Evolutionary conservation across 805 yeast species (phyloP).

Genomic region (Metschnikowia similis): DNA sequence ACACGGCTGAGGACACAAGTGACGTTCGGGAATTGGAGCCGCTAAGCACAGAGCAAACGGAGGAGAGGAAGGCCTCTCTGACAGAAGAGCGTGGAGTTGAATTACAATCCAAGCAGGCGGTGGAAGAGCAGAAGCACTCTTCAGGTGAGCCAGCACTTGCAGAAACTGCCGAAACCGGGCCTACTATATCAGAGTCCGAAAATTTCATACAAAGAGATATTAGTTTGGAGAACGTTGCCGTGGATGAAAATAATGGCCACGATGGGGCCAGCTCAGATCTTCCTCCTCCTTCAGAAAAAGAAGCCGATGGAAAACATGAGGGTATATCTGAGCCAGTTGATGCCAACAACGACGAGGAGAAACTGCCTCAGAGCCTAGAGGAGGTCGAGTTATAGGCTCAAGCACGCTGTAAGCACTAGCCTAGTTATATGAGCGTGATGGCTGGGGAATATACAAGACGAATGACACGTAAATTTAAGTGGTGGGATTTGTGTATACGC

Average conservation of each 20-base stretch:
- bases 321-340: background rate
- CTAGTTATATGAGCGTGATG: background rate
- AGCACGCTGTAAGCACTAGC: slow-evolving; percentile 1
- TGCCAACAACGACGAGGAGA: slow-evolving; percentile 11
- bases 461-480: too few species aligned
- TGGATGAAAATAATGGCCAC: background rate
- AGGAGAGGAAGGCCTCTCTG: background rate
- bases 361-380: slow-evolving; percentile 10
- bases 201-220: background rate
- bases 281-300: background rate
- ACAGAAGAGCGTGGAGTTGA: background rate
- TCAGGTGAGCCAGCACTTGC: slow-evolving; percentile 11
- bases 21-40: background rate
- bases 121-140: background rate
- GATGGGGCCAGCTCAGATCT: background rate
- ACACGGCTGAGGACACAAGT: too few species aligned
- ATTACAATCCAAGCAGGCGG: background rate
- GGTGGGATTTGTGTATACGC: too few species aligned
- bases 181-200: background rate
- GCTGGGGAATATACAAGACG: too few species aligned
- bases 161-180: background rate
- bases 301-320: background rate
- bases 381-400: slow-evolving; percentile 13
- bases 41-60: slow-evolving; percentile 1
- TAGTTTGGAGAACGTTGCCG: slow-evolving; percentile 2